These are phyloP conservation scores for Crataegus laevigata DNA, from an alignment of 306 rosid genomes.

Conservation along the genomic window DNA sequence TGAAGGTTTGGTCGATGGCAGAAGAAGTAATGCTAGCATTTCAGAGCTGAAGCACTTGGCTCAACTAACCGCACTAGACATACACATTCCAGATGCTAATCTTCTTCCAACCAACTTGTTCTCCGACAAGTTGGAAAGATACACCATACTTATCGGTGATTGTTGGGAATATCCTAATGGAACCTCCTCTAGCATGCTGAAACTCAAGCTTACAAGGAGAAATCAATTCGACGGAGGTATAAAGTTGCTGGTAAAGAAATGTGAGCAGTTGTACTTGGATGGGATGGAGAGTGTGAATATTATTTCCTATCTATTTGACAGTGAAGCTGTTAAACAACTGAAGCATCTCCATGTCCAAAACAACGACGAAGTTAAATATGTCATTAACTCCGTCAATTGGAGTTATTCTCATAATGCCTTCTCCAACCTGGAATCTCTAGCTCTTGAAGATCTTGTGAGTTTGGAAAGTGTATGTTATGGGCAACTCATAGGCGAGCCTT, in stretches of 20 bases:
- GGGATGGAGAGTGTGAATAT: constrained; percentile 26
- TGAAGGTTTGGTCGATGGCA: neutral
- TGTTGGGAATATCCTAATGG: neutral
- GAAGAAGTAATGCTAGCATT: constrained; percentile 5
- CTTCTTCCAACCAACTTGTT: neutral
- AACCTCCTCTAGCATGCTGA: constrained; percentile 6
- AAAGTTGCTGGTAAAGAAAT: constrained; percentile 16
- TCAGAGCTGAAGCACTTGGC: neutral
- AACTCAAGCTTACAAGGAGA: constrained; percentile 6
- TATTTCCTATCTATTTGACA: constrained; percentile 17
- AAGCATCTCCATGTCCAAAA: constrained; percentile 35
- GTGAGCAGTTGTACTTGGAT: constrained; percentile 35
- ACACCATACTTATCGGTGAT: neutral
- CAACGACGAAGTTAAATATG: constrained; percentile 14
- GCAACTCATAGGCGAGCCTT: neutral
- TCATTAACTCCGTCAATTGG: neutral
- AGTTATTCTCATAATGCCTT: neutral
- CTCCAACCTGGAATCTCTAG: neutral
- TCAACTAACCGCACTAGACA: neutral
- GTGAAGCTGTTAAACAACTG: constrained; percentile 24
- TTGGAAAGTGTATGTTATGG: neutral
- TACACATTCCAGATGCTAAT: neutral
- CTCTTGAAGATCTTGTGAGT: neutral
- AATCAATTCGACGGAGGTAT: constrained; percentile 22
- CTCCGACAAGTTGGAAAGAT: neutral